These are phyloP conservation scores for Diaporthe citrichinensis DNA, from an alignment of 2,329 filamentous ascomycete genomes.

Conservation along the genomic window DNA sequence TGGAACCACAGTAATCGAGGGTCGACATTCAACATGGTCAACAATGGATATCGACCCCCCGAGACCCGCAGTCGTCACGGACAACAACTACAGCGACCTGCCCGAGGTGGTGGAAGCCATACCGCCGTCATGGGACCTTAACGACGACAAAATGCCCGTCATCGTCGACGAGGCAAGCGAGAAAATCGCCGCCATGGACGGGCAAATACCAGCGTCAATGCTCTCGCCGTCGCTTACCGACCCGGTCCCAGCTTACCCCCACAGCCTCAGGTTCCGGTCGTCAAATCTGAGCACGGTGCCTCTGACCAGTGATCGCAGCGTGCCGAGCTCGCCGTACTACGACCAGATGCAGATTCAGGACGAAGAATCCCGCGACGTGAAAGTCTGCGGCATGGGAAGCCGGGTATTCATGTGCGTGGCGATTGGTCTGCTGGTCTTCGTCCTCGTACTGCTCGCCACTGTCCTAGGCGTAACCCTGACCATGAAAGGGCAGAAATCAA, in stretches of 20 bases:
- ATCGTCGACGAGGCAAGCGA: constrained; percentile 4
- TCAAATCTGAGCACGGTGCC: constrained; percentile 20
- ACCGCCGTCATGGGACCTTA: constrained; percentile 23
- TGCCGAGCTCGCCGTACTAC: constrained; percentile 2
- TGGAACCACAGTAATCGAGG: constrained; percentile 24
- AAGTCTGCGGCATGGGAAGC: constrained; percentile 31
- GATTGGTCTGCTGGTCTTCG: constrained; percentile 27
- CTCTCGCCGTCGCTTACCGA: constrained; percentile 27
- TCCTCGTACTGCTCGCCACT: constrained; percentile 30
- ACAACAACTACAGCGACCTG: constrained; percentile 32
- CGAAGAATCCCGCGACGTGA: constrained; percentile 3
- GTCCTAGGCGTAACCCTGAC: constrained; percentile 32
- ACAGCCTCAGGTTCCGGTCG: background rate
- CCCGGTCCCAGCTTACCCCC: constrained; percentile 34
- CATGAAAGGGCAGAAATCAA: constrained; percentile 5
- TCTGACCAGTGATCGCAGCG: constrained; percentile 3
- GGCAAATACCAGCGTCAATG: background rate
- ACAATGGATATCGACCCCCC: constrained; percentile 13
- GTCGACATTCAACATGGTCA: background rate
- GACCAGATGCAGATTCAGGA: constrained; percentile 8
- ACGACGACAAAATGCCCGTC: constrained; percentile 29
- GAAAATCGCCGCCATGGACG: constrained; percentile 29
- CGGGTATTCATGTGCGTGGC: constrained; percentile 20
- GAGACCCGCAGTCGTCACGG: constrained; percentile 23
- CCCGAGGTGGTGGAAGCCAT: constrained; percentile 27